phyloP scores from a whole-genome alignment of 2,329 filamentous ascomycete genomes.

The Didymella keratinophila region DNA sequence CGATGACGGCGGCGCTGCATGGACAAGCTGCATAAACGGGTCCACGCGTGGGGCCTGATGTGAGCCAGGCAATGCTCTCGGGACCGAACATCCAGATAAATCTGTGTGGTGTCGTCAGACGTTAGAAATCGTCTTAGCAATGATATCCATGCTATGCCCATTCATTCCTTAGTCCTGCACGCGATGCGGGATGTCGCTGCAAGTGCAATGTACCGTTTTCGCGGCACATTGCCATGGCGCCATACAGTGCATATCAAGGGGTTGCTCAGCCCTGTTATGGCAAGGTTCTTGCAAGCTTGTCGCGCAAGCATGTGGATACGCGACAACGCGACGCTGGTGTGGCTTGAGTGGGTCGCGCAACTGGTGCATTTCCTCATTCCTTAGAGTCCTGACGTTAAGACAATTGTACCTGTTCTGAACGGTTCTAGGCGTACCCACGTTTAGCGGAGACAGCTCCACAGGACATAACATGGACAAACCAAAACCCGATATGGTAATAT shows the following conservation, averaged over 20 bases:
- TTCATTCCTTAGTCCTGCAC: constrained; percentile 10
- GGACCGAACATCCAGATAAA: constrained; percentile 11
- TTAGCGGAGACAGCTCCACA: constrained; percentile 20
- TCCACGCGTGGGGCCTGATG: constrained; percentile 15
- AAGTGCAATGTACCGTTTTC: constrained; percentile 25
- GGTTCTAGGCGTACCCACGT: constrained; percentile 30
- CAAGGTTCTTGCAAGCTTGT: constrained; percentile 20
- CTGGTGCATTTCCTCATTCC: constrained; percentile 27
- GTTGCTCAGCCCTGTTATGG: constrained; percentile 21
- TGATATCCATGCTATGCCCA: constrained; percentile 3
- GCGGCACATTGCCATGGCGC: constrained; percentile 26
- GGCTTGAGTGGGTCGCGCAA: constrained; percentile 25
- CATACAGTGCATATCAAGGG: constrained; percentile 20
- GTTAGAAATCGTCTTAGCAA: constrained; percentile 31
- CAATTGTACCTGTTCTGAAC: constrained; percentile 37
- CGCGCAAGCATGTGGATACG: constrained; percentile 28
- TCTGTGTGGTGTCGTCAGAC: constrained; percentile 29
- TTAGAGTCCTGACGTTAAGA: constrained; percentile 38
- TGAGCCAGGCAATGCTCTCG: constrained; percentile 7
- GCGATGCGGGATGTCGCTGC: constrained; percentile 32
- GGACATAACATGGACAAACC: constrained; percentile 24
- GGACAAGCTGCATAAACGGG: constrained; percentile 5
- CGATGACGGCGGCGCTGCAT: constrained; percentile 34
- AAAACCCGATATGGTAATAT: constrained; percentile 25
- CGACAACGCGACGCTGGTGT: constrained; percentile 13